Evolutionary conservation across 257 asterid genomes (phyloP), one percentile per base, ranked within the genome.

Genomic region (Ilex aquifolium): DNA sequence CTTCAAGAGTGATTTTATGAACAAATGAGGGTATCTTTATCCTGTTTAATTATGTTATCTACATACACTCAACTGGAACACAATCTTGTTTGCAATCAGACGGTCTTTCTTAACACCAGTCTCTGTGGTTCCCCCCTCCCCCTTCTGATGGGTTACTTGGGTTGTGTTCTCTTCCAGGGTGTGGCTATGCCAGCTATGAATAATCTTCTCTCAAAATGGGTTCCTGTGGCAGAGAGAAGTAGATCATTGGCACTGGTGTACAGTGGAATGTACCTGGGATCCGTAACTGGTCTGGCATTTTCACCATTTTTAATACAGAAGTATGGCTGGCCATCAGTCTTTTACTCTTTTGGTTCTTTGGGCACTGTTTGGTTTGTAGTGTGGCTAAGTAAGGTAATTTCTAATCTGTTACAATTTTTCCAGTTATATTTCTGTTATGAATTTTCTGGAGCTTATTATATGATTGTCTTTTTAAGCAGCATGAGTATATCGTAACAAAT

Each of bases 161-260:
- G 68, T 62, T 60, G 65, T 36, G 57, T 64, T 69, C 61, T 69
- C 57, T 71, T 77, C 76, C 84, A 87, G 97, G 97, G 97, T 69
- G 97, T 90, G 69, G 97, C 97, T 6, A 90, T 90, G 97, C 97
- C 97, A 17, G 95, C 95, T 10, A 90, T 90, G 97, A 90, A 85
- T 70, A 90, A 88, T 76, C 79, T 90, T 70, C 78, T 90, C 62
- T 87, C 97, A 51, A 90, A 86, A 71, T 90, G 97, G 97, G 95
- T 90, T 71, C 97, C 97, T 27, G 90, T 87, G 32, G 74, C 92
- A 13, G 97, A 90, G 84, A 90, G 97, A 80, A 90, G 97, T 77
- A 83, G 97, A 70, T 90, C 97, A 21, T 66, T 90, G 61, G 97
- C 97, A 30, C 66, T 90, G 40, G 95, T 90, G 65, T 90, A 90